Evolutionary conservation across 306 rosid genomes (phyloP), one percentile per base, ranked within the genome.

Genomic region (Quercus dentata): DNA sequence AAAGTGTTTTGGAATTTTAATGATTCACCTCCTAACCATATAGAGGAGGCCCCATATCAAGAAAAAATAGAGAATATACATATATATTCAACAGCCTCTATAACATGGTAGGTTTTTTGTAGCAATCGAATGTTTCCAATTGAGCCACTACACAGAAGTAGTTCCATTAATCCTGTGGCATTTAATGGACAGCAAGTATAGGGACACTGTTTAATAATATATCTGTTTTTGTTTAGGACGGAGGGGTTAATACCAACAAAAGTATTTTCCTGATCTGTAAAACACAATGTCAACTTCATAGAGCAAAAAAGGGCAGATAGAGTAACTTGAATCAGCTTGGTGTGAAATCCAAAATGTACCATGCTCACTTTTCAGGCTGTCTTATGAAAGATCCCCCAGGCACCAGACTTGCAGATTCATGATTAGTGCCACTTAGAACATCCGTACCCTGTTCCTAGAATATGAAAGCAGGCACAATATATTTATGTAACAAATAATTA

Each of bases 401-500:
- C 63, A 77, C 85, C 41, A 80, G 62, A 62, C 82, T 69, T 6
- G 76, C 81, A 84, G 85, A 77, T 81, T 83, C 83, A 64, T 79
- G 67, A 62, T 86, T 79, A 56, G 63, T 73, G 41, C 89, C 83
- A 20, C 83, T 80, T 15, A 62, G 76, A 75, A 74, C 79, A 35
- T 82, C 84, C 82, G 56, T 35, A 51, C 63, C 80, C 44, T 58
- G 77, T 55, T 84, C 89, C 86, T 76, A 56, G 74, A 71, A 69
- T 38, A 71, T 17, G 13, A 76, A 54, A 46, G 46, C 27, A 8
- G 6, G 71, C 62, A 69, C 35, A 61, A 55, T 21, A 51, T 68
- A 6, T 68, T 69, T 9, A 31, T 11, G 58, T 23, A 56, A 14
- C 76, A 51, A 65, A 74, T 80, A 73, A 70, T 25, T 52, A 56